These are phyloP conservation scores for Colletotrichum melonis DNA, from an alignment of 2,329 filamentous ascomycete species.

Conservation along the genomic window DNA sequence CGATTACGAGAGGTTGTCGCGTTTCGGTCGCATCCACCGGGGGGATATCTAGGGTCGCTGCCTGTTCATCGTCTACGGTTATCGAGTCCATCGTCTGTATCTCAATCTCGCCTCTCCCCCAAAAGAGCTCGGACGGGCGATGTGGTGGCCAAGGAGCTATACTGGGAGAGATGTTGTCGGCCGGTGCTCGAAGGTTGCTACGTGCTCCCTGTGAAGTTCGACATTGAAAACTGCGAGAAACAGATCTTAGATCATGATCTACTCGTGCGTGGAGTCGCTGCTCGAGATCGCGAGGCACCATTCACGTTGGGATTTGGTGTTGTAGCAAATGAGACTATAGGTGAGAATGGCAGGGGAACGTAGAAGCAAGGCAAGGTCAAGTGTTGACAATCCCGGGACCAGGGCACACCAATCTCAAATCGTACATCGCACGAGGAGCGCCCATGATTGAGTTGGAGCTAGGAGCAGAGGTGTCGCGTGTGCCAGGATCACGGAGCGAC, in stretches of 20 bases:
- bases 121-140: neutral
- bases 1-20: conserved; percentile 17
- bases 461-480: neutral
- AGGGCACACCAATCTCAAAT: neutral
- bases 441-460: conserved; percentile 7
- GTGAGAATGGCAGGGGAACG: neutral
- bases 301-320: too few relatives aligned
- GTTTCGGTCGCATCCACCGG: neutral
- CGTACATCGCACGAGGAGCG: neutral
- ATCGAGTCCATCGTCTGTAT: neutral
- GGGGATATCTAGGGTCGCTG: neutral
- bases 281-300: neutral
- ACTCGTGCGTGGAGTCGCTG: neutral
- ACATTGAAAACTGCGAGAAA: neutral
- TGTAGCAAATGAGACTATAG: neutral
- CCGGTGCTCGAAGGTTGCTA: neutral
- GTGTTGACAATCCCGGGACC: neutral
- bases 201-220: neutral
- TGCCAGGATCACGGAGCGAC: neutral
- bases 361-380: neutral
- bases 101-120: neutral
- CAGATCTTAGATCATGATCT: neutral
- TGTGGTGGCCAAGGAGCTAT: too few relatives aligned
- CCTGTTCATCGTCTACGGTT: neutral
- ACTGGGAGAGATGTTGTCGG: neutral